Conservation (phyloP, 805 yeast species). For the Cyberlindnera euphorbiae region DNA sequence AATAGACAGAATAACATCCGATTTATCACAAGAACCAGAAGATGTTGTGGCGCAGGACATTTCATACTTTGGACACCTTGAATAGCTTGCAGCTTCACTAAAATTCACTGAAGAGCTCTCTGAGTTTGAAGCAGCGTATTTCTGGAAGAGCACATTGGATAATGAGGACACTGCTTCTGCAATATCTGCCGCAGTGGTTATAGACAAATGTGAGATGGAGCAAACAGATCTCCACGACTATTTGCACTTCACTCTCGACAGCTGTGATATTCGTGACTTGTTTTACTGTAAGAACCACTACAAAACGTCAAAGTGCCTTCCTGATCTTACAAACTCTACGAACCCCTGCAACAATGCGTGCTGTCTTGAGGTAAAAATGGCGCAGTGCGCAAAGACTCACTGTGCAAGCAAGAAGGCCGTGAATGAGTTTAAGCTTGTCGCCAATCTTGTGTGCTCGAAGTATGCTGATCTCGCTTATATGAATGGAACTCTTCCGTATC, state of each 20-base stretch:
- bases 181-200: constrained; percentile 10
- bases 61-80: constrained; percentile 9
- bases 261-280: constrained; percentile 24
- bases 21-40: constrained; percentile 5
- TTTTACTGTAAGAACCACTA: constrained; percentile 22
- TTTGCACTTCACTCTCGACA: constrained; percentile 17
- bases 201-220: constrained; percentile 21
- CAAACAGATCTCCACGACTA: constrained; percentile 13
- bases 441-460: constrained; percentile 21
- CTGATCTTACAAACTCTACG: constrained; percentile 5
- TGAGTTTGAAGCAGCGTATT: constrained; percentile 14
- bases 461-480: constrained; percentile 23
- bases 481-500: constrained; percentile 14
- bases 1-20: too few species aligned
- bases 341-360: constrained; percentile 25
- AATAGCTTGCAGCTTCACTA: constrained; percentile 13
- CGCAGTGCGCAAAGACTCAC: constrained; percentile 19
- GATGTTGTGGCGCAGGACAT: constrained; percentile 12
- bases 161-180: neutral
- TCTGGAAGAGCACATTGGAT: constrained; percentile 11
- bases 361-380: constrained; percentile 24
- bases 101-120: constrained; percentile 11
- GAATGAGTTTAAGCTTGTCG: constrained; percentile 13
- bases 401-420: constrained; percentile 18
- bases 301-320: constrained; percentile 14